Base-by-base conservation (phyloP, 345 rosid genomes). In the Raphanus raphanistrum region DNA sequence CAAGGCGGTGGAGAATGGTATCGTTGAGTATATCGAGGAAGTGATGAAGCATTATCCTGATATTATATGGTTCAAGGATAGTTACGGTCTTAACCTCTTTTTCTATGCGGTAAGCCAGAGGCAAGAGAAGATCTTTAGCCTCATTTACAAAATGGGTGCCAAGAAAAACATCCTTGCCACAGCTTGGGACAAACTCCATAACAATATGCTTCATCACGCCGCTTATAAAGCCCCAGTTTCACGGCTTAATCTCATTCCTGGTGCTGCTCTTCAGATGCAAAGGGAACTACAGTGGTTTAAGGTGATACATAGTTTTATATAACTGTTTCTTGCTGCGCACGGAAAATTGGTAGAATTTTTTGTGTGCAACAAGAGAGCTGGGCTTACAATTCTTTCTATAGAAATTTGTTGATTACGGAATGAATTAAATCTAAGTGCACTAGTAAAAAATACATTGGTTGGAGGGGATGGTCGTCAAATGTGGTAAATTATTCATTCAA, bases 261-360 rank as follows among this genome's bases (percentile, higher is more conserved):
- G 97, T 36, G 94, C 97, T 13, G 92, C 91, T 71, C 79, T 91
- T 36, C 97, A 91, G 45, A 89, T 91, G 97, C 97, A 91, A 36
- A 80, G 97, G 71, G 97, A 91, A 65, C 71, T 89, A 3, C 97
- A 89, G 64, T 89, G 97, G 97, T 91, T 81, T 32, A 90, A 89
- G 93, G 96, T 91, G 15, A 63, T 52, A 7, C 48, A 66, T 65
- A 41, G 32, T 59, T 38, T 2, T 36, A 71, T 9, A 72, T 31
- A 32, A 16, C 6, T 57, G 32, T 69, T 79, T 21, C 79, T 79
- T 79, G 71, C 31, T 52, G 1, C 9, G 8, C 75, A 79, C 5
- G 71, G 71, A 41, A 73, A 38, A 31, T 74, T 38, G 31, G 8
- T 5, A 0, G 5, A 59, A 0, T 0, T 10, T 38, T 38, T 16